Conservation (phyloP, 2,329 filamentous ascomycete genomes). For the Ilyonectria robusta region DNA sequence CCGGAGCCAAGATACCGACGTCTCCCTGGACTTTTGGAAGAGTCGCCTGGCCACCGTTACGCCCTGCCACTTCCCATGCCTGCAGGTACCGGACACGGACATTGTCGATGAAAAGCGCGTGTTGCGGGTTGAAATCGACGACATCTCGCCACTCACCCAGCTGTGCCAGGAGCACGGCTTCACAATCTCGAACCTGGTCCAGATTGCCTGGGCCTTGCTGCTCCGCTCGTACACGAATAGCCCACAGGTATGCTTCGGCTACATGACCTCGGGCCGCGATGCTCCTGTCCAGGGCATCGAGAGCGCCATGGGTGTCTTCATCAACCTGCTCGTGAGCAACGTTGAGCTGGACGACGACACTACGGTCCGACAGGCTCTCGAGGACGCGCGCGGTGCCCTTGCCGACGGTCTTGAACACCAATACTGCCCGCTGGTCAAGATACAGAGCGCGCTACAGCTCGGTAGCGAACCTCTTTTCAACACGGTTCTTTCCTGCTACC, state of each 20-base stretch:
- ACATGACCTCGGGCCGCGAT: conserved; percentile 2
- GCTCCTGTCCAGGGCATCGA: not conserved
- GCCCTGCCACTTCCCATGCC: conserved; percentile 2
- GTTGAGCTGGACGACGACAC: conserved; percentile 10
- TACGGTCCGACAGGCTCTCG: conserved; percentile 15
- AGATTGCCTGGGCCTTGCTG: conserved; percentile 18
- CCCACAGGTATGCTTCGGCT: not conserved
- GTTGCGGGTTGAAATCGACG: conserved; percentile 7
- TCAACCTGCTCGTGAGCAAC: conserved; percentile 12
- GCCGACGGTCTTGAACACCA: conserved; percentile 15
- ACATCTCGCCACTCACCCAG: conserved; percentile 3
- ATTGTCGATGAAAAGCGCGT: conserved; percentile 12
- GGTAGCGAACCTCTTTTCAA: conserved; percentile 21
- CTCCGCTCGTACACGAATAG: conserved; percentile 3
- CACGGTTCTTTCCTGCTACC: conserved; percentile 19
- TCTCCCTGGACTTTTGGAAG: conserved; percentile 9
- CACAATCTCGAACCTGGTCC: conserved; percentile 13
- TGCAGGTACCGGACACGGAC: conserved; percentile 1
- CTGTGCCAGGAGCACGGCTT: conserved; percentile 14
- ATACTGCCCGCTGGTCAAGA: conserved; percentile 14
- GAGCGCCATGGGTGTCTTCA: not conserved
- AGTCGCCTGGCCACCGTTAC: not conserved
- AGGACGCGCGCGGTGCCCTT: conserved; percentile 6
- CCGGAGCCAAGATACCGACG: conserved; percentile 4
- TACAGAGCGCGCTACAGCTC: conserved; percentile 15